A percentile compares a stretch with the other conserved stretches of the same genome.
Evolutionary conservation across 148 eudicot genomes (phyloP).

Genomic region (Cornus controversa): DNA sequence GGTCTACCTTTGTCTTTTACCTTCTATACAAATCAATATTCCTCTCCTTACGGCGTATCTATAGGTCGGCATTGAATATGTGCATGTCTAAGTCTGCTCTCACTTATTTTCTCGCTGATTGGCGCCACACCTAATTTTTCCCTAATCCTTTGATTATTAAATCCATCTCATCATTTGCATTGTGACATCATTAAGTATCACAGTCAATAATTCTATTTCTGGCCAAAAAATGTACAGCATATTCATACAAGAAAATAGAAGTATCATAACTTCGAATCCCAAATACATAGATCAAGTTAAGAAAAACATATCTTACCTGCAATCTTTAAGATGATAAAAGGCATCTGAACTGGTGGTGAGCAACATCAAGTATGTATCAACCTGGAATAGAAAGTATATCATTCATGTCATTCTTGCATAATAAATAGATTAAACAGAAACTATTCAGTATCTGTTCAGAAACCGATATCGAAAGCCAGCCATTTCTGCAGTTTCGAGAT

Average conservation of each 20-base stretch:
- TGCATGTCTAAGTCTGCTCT: too few species aligned
- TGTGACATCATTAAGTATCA: not conserved
- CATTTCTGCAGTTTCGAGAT: conserved; percentile 2
- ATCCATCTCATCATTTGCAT: too few species aligned
- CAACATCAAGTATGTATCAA: conserved; percentile 81
- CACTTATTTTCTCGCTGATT: too few species aligned
- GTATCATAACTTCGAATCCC: not conserved
- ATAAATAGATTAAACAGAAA: not conserved
- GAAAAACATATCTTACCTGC: conserved; percentile 54
- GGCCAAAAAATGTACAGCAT: not conserved
- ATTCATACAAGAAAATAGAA: not conserved
- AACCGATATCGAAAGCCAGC: conserved; percentile 1
- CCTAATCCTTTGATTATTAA: too few species aligned
- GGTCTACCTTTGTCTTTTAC: too few species aligned
- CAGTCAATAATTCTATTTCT: not conserved
- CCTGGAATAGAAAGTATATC: conserved; percentile 44
- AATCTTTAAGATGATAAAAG: conserved; percentile 89
- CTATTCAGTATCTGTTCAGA: not conserved
- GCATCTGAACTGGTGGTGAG: conserved; percentile 92
- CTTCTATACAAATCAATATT: too few species aligned
- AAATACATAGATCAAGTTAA: not conserved
- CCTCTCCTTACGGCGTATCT: too few species aligned
- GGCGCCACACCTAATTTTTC: too few species aligned
- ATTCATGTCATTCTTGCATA: not conserved
- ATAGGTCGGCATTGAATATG: too few species aligned